A percentile compares a stretch with the other conserved stretches of the same genome.
Conservation (phyloP, 768 basidiomycete genomes). For the Tricholoma furcatifolium region DNA sequence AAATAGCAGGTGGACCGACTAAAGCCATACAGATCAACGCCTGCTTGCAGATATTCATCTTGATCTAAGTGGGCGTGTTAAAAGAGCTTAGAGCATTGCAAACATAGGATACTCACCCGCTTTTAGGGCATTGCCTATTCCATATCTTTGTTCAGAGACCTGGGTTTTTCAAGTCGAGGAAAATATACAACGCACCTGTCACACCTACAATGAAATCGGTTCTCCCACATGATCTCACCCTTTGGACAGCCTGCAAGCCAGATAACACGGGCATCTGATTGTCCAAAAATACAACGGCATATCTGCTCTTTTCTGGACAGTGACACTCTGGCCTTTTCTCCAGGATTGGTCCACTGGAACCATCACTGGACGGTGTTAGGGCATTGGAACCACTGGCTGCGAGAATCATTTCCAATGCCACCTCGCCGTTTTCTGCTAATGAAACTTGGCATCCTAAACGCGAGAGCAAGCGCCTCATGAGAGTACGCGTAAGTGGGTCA, state of each 20-base stretch:
- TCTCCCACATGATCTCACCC: conserved; percentile 63
- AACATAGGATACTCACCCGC: conserved; percentile 36
- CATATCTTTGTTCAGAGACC: neutral
- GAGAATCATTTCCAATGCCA: conserved; percentile 72
- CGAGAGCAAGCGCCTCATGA: conserved; percentile 80
- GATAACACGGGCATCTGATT: conserved; percentile 87
- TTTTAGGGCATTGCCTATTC: conserved; percentile 51
- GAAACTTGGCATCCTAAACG: conserved; percentile 77
- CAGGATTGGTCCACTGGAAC: conserved; percentile 36
- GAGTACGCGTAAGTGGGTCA: conserved; percentile 72
- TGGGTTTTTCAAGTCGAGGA: neutral
- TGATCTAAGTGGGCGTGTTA: conserved; percentile 51
- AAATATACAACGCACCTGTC: conserved; percentile 46
- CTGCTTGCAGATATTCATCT: conserved; percentile 72
- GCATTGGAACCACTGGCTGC: conserved; percentile 30
- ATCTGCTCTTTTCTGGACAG: conserved; percentile 34
- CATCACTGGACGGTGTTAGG: conserved; percentile 39
- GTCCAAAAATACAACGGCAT: conserved; percentile 50
- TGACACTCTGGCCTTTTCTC: conserved; percentile 27
- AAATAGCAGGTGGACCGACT: neutral
- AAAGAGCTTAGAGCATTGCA: neutral
- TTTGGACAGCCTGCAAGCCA: conserved; percentile 65
- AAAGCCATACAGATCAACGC: conserved; percentile 64
- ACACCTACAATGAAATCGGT: conserved; percentile 82
- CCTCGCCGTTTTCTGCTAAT: conserved; percentile 81